Evolutionary conservation across 2,329 filamentous ascomycete species (phyloP).

Genomic region (Colletotrichum gigasporum): DNA sequence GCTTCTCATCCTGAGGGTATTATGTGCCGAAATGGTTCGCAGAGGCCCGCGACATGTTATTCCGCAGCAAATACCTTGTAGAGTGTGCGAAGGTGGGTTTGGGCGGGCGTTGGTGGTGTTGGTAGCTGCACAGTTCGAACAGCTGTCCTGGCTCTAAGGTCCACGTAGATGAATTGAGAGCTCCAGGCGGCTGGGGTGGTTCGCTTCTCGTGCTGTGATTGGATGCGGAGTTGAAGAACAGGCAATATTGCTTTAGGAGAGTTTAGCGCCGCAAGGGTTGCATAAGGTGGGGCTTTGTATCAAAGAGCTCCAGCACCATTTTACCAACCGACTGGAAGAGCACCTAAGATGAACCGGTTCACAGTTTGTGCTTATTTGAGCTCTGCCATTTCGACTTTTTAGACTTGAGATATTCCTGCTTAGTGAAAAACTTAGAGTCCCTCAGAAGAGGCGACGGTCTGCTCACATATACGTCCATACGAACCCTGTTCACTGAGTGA

Average conservation of each 20-base stretch:
- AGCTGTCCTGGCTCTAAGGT: constrained; percentile 32
- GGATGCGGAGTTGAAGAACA: not conserved
- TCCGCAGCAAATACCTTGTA: not conserved
- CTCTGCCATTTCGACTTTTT: not conserved
- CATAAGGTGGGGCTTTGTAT: constrained; percentile 13
- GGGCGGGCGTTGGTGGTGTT: not conserved
- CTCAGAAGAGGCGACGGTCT: too few species aligned
- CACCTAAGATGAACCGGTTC: not conserved
- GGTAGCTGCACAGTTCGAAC: constrained; percentile 22
- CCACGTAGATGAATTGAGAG: constrained; percentile 30
- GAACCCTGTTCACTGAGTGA: constrained; percentile 6
- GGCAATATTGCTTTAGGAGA: not conserved
- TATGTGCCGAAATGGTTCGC: constrained; percentile 41
- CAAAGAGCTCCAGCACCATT: not conserved
- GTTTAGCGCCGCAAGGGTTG: not conserved
- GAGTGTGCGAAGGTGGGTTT: not conserved
- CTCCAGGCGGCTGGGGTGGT: not conserved
- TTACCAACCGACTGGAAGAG: not conserved
- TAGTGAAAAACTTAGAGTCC: too few species aligned
- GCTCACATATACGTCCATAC: too few species aligned
- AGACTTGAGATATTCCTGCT: not conserved
- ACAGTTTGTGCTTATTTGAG: not conserved
- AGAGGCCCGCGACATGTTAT: constrained; percentile 33
- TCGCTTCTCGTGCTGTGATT: constrained; percentile 15
- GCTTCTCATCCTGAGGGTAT: constrained; percentile 50